Conservation (phyloP, 306 rosid genomes). For the Vicia faba region DNA sequence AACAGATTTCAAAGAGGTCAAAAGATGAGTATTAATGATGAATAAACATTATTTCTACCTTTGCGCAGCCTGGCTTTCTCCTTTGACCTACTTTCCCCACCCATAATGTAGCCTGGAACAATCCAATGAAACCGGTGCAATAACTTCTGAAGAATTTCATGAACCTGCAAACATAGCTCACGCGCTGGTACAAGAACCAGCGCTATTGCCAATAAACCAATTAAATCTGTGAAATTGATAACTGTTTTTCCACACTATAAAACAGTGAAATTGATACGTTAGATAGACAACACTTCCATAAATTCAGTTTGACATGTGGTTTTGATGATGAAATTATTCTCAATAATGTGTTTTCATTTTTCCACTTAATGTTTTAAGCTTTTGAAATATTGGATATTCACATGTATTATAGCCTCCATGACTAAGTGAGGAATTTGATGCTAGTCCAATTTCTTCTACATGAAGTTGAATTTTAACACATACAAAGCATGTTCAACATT, state of each 20-base stretch:
- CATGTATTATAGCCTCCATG: no score
- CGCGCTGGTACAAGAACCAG: slow-evolving; percentile 96
- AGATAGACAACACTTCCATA: no score
- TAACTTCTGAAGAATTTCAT: slow-evolving; percentile 81
- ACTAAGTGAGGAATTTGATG: no score
- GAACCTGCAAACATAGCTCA: slow-evolving; percentile 93
- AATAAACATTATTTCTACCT: slow-evolving; percentile 55
- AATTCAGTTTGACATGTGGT: no score
- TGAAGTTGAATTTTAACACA: no score
- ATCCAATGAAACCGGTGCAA: slow-evolving; percentile 97
- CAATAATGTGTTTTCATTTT: no score
- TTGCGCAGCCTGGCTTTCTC: slow-evolving; percentile 88
- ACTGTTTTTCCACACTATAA: not conserved
- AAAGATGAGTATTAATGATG: not conserved
- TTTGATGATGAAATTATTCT: no score
- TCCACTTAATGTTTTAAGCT: no score
- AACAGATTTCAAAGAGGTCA: slow-evolving; percentile 1
- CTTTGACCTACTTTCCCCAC: slow-evolving; percentile 88
- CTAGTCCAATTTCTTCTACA: no score
- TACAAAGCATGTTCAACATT: no score
- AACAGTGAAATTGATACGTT: slow-evolving; percentile 26
- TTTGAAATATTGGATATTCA: no score
- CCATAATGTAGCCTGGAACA: slow-evolving; percentile 91
- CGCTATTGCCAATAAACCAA: slow-evolving; percentile 54
- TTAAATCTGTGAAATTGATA: slow-evolving; percentile 21